Evolutionary conservation across 139 green algal genomes (phyloP).

Genomic region (Coccomyxa sp.): DNA sequence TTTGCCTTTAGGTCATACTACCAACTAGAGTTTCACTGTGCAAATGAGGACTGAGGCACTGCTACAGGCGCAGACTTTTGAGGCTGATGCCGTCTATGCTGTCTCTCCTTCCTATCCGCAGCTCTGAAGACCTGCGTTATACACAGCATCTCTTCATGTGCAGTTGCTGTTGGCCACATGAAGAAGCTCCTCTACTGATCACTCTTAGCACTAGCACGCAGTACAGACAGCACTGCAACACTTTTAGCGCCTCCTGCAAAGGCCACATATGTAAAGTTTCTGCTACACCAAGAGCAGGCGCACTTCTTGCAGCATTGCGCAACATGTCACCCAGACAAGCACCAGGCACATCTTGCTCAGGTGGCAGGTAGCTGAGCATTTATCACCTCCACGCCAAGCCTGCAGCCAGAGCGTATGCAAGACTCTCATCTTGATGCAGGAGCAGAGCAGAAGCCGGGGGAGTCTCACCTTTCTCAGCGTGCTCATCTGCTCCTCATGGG

Average conservation of each 20-base stretch:
- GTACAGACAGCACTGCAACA: not conserved
- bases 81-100: not conserved
- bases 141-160: not conserved
- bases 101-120: not conserved
- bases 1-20: too few relatives aligned
- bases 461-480: not conserved
- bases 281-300: not conserved
- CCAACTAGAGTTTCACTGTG: too few relatives aligned
- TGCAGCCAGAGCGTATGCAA: too few relatives aligned
- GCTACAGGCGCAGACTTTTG: too few relatives aligned
- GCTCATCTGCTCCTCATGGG: slow-evolving; percentile 4
- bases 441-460: not conserved
- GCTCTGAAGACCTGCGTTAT: not conserved
- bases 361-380: too few relatives aligned
- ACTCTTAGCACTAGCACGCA: not conserved
- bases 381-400: too few relatives aligned
- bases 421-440: too few relatives aligned
- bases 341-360: too few relatives aligned
- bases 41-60: too few relatives aligned
- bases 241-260: not conserved
- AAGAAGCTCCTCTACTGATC: not conserved
- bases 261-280: not conserved
- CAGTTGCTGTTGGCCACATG: not conserved
- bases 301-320: too few relatives aligned
- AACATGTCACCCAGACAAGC: too few relatives aligned